Evolutionary conservation across 768 basidiomycete genomes (phyloP), one percentile per base, ranked within the genome.

Genomic region (Podaxis sp.): DNA sequence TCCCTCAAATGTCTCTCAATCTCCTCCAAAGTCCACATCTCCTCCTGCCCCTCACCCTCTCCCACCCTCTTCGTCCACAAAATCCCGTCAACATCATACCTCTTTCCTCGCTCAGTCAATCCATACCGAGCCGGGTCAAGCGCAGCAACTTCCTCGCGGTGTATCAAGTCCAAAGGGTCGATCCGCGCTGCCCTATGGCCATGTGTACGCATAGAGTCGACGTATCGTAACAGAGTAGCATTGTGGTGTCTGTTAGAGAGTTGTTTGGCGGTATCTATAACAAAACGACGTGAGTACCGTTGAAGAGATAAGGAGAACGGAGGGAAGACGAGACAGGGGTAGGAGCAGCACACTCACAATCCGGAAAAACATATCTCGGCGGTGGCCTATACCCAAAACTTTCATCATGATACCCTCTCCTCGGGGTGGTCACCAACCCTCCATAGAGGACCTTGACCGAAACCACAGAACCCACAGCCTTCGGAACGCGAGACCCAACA

Each of bases 131-230:
- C 69, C 0, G 93, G 90, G 66, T 90, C 80, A 19, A 96, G 82
- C 3, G 93, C 93, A 26, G 82, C 87, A 0, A 84, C 82, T 67
- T 93, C 87, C 68, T 95, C 93, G 15, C 95, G 86, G 59, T 92
- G 88, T 33, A 96, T 88, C 57, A 96, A 76, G 73, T 95, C 93
- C 39, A 96, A 77, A 0, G 95, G 95, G 70, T 97, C 95, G 46
- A 96, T 90, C 48, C 84, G 81, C 0, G 93, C 93, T 2, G 93
- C 92, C 33, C 92, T 85, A 69, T 95, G 93, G 0, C 90, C 91
- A 66, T 94, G 91, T 0, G 81, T 87, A n/a, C 94, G 84, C 68
- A 96, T 82, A 1, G 90, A 89, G 71, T 96, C 95, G 11, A 95
- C 92, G 70, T 95, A 96, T 38, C 95, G 89, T 49, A 96, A 77